These are phyloP conservation scores for Xylaria multiplex DNA, from an alignment of 2,329 filamentous ascomycete species.

Conservation along the genomic window DNA sequence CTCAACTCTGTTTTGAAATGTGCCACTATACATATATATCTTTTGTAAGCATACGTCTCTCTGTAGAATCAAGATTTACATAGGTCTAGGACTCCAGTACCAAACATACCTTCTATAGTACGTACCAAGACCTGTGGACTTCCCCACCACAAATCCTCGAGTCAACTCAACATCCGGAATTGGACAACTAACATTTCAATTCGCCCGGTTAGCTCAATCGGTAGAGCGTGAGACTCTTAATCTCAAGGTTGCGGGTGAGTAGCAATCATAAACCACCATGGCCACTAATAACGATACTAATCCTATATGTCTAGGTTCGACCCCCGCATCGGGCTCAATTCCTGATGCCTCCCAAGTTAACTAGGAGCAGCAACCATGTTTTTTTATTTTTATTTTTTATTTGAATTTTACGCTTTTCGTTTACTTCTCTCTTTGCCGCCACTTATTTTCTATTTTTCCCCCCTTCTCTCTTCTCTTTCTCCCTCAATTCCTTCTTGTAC, in stretches of 20 bases:
- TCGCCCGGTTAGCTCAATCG: slow-evolving; percentile 73
- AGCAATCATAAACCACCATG: no score
- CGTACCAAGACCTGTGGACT: no score
- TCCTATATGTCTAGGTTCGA: slow-evolving; percentile 47
- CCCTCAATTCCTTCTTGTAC: neutral
- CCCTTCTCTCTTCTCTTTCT: no score
- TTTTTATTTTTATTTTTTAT: slow-evolving; percentile 7
- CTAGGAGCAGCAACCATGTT: slow-evolving; percentile 16
- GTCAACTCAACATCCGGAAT: no score
- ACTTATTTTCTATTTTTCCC: neutral
- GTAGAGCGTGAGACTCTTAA: slow-evolving; percentile 79
- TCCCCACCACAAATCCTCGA: no score
- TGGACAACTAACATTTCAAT: no score
- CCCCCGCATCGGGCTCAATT: slow-evolving; percentile 60
- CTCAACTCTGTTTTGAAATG: no score
- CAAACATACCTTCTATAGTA: no score
- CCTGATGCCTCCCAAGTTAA: slow-evolving; percentile 45
- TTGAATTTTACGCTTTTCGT: neutral
- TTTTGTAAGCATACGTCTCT: no score
- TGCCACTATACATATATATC: no score
- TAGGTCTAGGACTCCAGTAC: no score
- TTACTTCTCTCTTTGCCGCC: neutral
- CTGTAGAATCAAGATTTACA: no score
- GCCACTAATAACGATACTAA: neutral
- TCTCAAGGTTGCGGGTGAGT: slow-evolving; percentile 52